Evolutionary conservation across 2,329 filamentous ascomycete species (phyloP), one percentile per base, ranked within the genome.

Genomic region (Sclerotinia glacialis): DNA sequence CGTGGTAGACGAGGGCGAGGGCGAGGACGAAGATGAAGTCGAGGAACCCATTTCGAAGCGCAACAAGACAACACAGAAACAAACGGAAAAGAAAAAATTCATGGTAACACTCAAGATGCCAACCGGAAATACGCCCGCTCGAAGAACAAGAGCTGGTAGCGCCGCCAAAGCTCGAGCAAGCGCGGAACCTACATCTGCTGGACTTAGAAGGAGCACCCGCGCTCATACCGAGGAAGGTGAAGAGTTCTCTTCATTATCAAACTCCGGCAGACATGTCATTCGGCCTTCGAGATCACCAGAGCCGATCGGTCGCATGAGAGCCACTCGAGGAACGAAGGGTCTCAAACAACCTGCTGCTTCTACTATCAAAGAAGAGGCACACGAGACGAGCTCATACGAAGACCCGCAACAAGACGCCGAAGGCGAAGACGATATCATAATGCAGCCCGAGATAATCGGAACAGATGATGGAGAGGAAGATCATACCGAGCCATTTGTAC

Each of bases 171-270:
- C 68, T 62, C 68, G 72, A 21, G 64, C 65, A 42, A 74, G 71
- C 34, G 69, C 69, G 44, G 73, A 76, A 62, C 71, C 73, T 56
- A 67, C 66, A 63, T 73, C 73, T 66, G 71, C 71, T 58, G 71
- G 70, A 16, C 40, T 67, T 42, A 70, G 74, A 61, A 72, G 73
- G 67, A 72, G 63, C 40, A 76, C 74, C 44, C 71, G 74, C 50
- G 74, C 74, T 60, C 71, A 73, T 61, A 74, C 74, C 7, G 78
- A 65, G 85, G 84, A 86, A 56, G 79, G 79, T 0, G 82, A 83
- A 40, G 83, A 86, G 53, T 80, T 87, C 8, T 75, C 87, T 5
- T 85, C 88, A 72, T 78, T 89, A 18, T 84, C 86, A 7, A 84
- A 80, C 71, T 88, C 86, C 9, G 86, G 86, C n/a, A 82, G 80